Evolutionary conservation across 2,329 filamentous ascomycete species (phyloP), one percentile per base, ranked within the genome.

Genomic region (Ascochyta koolunga): DNA sequence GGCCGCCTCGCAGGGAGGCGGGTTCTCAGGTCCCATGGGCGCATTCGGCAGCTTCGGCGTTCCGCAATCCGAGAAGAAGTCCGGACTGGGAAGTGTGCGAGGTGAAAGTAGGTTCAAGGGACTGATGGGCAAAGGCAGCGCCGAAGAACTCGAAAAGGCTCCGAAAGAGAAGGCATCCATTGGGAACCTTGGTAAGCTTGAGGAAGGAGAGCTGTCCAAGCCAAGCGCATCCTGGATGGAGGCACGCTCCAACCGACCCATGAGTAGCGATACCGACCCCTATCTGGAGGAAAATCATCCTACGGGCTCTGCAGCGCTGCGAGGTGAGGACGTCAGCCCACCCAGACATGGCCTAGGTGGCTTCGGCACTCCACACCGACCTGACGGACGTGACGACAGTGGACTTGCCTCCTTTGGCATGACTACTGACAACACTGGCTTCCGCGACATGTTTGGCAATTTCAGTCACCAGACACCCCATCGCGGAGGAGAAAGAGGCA

Each of bases 31-130:
- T 11, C 85, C 87, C 2, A 89, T 93, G 81, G 92, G 93, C 29
- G 88, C 88, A 19, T 99, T 99, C 76, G 93, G 93, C 10, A 95
- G 87, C 67, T 98, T 98, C 74, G 88, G 89, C n/a, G 75, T 75
- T 71, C 32, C 69, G 18, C 70, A 69, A 43, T 42, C 69, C 41
- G 91, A 96, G 49, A 96, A 95, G 78, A 86, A 90, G 64, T 70
- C 84, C 24, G 82, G 82, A 9, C 84, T 89, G 66, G 88, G 86
- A 24, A 87, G 84, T 68, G 76, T 84, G 24, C 82, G 89, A 52
- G 86, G 89, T 2, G 90, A 91, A 70, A 96, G 92, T 72, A 87
- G 92, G 24, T 86, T 97, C 67, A 93, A 93, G 62, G 91, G 91
- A 68, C 76, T 96, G 19, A 88, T 96, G 62, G 87, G 86, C 18